These are phyloP conservation scores for Mycena latifolia DNA, from an alignment of 768 basidiomycete species.

Conservation along the genomic window DNA sequence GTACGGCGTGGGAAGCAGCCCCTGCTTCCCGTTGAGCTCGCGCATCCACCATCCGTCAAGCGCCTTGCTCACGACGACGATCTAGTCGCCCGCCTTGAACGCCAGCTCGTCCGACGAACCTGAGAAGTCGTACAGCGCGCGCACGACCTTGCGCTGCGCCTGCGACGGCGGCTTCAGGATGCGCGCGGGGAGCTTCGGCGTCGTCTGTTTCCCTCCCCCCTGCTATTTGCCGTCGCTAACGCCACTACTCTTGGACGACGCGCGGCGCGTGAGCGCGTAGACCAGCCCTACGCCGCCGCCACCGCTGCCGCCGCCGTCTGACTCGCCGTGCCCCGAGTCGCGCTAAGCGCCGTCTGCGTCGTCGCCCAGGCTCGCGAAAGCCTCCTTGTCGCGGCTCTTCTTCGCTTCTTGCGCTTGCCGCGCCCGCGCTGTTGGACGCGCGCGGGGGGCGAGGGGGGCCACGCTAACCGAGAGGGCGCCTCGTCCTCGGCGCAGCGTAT, in stretches of 20 bases:
- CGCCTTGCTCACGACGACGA: conserved; percentile 83
- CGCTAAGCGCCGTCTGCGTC: conserved; percentile 46
- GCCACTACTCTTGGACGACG: conserved; percentile 42
- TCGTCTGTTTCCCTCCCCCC: conserved; percentile 31
- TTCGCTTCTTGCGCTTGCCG: no score
- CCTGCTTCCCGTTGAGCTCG: conserved; percentile 74
- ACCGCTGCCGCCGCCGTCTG: conserved; percentile 45
- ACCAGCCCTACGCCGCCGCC: conserved; percentile 35
- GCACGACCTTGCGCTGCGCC: conserved; percentile 67
- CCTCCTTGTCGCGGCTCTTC: conserved; percentile 59
- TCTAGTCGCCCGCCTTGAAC: conserved; percentile 80
- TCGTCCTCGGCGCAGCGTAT: no score
- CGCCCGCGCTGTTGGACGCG: no score
- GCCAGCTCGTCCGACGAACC: conserved; percentile 84
- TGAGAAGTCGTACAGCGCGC: conserved; percentile 81
- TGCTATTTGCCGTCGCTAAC: conserved; percentile 40
- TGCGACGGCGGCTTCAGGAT: conserved; percentile 65
- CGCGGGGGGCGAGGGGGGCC: no score
- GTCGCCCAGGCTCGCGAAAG: conserved; percentile 63
- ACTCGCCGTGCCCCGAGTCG: conserved; percentile 39
- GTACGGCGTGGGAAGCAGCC: conserved; percentile 86
- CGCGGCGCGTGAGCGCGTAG: conserved; percentile 32
- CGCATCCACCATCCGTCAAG: conserved; percentile 95
- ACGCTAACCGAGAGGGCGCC: no score
- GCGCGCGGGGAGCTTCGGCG: conserved; percentile 51